Evolutionary conservation across 352 stramenopile genomes (phyloP).

Genomic region (Globisporangium cederbergense): DNA sequence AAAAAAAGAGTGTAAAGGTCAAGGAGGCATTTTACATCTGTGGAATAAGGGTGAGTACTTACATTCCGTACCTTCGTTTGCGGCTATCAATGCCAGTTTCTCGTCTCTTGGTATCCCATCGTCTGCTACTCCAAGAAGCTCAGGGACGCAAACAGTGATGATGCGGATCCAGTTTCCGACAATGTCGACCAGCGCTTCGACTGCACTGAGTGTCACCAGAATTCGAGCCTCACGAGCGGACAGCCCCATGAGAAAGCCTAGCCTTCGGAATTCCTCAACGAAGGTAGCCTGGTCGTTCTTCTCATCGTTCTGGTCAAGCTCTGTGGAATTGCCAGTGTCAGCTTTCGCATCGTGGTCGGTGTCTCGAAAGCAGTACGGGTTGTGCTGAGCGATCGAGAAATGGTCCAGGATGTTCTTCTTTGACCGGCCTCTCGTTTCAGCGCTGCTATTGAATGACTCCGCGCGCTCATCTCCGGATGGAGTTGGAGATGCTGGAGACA

Average conservation of each 20-base stretch:
- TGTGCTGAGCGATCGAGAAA: conserved; percentile 67
- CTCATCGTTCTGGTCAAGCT: conserved; percentile 18
- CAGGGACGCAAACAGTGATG: conserved; percentile 36
- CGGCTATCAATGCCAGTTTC: background rate
- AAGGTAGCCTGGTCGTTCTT: conserved; percentile 26
- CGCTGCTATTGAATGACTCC: conserved; percentile 4
- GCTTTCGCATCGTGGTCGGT: conserved; percentile 24
- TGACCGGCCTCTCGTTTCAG: conserved; percentile 14
- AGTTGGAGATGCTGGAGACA: background rate
- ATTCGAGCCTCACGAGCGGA: conserved; percentile 53
- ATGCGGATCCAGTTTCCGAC: conserved; percentile 61
- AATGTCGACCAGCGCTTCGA: conserved; percentile 67
- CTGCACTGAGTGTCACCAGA: conserved; percentile 50
- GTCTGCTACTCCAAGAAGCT: conserved; percentile 24
- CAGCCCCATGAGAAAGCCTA: conserved; percentile 59
- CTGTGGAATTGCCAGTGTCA: background rate
- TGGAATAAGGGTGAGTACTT: background rate
- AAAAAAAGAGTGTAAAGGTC: background rate
- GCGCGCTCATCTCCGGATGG: background rate
- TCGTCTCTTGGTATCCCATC: conserved; percentile 8
- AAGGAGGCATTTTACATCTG: background rate
- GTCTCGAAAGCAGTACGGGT: conserved; percentile 71
- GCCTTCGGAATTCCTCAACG: conserved; percentile 41
- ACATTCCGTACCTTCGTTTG: conserved; percentile 3
- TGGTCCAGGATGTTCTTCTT: conserved; percentile 75